Conservation (phyloP, 148 eudicot species). For the Limonium bicolor region DNA sequence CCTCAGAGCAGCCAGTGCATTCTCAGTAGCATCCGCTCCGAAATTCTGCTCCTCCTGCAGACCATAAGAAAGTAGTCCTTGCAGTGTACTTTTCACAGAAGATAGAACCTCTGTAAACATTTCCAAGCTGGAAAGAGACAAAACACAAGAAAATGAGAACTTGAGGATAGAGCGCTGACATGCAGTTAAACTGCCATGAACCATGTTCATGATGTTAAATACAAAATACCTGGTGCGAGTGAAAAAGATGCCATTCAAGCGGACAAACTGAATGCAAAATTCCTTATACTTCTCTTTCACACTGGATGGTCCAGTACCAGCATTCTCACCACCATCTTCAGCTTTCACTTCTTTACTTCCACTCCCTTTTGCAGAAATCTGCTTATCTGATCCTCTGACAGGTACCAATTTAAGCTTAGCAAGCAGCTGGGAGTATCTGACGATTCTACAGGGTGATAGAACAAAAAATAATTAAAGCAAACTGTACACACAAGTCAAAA, state of each 20-base stretch:
- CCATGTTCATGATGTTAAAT: not conserved
- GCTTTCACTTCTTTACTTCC: conserved; percentile 5
- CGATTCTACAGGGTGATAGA: conserved; percentile 17
- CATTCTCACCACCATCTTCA: conserved; percentile 1
- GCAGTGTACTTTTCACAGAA: conserved; percentile 22
- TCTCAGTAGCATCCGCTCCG: conserved; percentile 25
- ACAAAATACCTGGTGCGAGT: conserved; percentile 33
- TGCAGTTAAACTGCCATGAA: too few relatives aligned
- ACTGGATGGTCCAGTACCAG: conserved; percentile 11
- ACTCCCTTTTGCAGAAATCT: conserved; percentile 8
- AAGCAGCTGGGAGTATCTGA: conserved; percentile 26
- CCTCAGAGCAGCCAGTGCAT: conserved; percentile 28
- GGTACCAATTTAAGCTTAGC: conserved; percentile 17
- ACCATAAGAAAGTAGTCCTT: conserved; percentile 40
- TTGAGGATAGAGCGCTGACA: too few relatives aligned
- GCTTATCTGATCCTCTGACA: conserved; percentile 2
- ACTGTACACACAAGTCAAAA: conserved; percentile 3
- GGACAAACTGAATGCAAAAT: conserved; percentile 32
- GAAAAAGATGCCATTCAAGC: conserved; percentile 40
- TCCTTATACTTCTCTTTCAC: conserved; percentile 18
- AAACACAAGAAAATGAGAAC: conserved; percentile 2
- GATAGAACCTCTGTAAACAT: conserved; percentile 25
- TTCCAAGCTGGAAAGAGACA: conserved; percentile 27
- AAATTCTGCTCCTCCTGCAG: conserved; percentile 28
- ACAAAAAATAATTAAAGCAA: not conserved